Evolutionary conservation across 2,329 filamentous ascomycete genomes (phyloP).

Genomic region (Calonectria pauciramosa): DNA sequence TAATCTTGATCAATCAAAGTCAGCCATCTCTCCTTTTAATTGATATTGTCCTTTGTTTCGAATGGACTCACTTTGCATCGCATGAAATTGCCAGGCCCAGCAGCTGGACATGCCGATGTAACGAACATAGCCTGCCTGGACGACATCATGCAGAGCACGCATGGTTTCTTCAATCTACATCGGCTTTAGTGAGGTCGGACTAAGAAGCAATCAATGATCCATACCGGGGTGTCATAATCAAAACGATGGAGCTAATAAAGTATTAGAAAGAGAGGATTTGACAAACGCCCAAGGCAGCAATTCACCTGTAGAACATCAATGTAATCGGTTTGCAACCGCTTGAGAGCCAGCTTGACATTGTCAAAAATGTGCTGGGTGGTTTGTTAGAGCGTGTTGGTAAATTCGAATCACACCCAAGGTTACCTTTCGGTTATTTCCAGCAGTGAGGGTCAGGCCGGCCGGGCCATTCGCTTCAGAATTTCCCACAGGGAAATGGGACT

Average conservation of each 20-base stretch:
- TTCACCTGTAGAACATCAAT: conserved; percentile 67
- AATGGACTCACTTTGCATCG: conserved; percentile 56
- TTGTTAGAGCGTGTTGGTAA: not conserved
- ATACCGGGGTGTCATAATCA: conserved; percentile 50
- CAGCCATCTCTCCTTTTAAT: too few species aligned
- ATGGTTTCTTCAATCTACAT: conserved; percentile 35
- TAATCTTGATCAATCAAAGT: not conserved
- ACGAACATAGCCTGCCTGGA: conserved; percentile 64
- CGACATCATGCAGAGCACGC: conserved; percentile 30
- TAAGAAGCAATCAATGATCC: rapidly evolving
- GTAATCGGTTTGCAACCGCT: conserved; percentile 66
- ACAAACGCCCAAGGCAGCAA: too few species aligned
- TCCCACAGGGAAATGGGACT: conserved; percentile 7
- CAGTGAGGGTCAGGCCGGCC: not conserved
- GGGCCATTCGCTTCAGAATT: not conserved
- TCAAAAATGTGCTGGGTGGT: conserved; percentile 65
- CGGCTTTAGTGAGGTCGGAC: conserved; percentile 18
- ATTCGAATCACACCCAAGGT: not conserved
- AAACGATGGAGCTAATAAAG: conserved; percentile 58
- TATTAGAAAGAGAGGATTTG: too few species aligned
- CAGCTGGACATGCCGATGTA: conserved; percentile 64
- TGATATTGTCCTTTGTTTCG: too few species aligned
- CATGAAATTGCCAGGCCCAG: conserved; percentile 59
- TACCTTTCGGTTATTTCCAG: conserved; percentile 13
- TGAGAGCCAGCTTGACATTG: conserved; percentile 70